Evolutionary conservation across 345 rosid species (phyloP), one percentile per base, ranked within the genome.

Genomic region (Garcia nutans): DNA sequence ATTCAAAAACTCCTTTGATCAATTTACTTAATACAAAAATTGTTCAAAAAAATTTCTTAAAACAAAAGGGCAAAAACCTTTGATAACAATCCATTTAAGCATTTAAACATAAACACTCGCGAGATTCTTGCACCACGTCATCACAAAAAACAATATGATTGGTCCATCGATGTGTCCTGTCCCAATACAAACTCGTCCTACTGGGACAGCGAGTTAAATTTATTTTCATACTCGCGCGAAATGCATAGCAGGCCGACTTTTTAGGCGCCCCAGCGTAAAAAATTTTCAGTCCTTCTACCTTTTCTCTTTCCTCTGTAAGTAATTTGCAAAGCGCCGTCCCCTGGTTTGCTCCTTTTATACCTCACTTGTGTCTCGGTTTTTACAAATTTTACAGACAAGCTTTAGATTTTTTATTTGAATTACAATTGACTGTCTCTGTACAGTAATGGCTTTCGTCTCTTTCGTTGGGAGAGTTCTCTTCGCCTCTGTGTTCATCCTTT

Each of bases 401-500:
- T 41, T 70, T 57, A 2, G 12, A 23, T 12, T 22, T 50, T 10
- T 13, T 2, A 11, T 13, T 50, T 12, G 55, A 50, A 37, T 37
- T 37, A 37, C 15, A 50, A 10, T 0, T 50, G 19, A 13, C 55
- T 50, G 19, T 50, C 2, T 15, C 5, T 65, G 72, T 50, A 67
- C 75, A 50, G 44, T 11, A 15, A 84, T 84, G 87, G 87, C 79
- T 42, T 78, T 84, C 80, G 5, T 61, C 55, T 87, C 96, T 4
- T 88, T 89, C 65, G 57, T 89, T 33, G 93, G 96, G 19, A 84
- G 93, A 82, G 89, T 88, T 54, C 85, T 91, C 61, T 89, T 91
- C 77, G 93, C 86, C 20, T 88, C 96, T 49, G 80, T 91, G 61
- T 91, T 91, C 73, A 82, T 91, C 77, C 88, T 91, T 71, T 87